Base-by-base conservation (phyloP, 495 filamentous ascomycete genomes). In the Talaromyces nanjingensis region DNA sequence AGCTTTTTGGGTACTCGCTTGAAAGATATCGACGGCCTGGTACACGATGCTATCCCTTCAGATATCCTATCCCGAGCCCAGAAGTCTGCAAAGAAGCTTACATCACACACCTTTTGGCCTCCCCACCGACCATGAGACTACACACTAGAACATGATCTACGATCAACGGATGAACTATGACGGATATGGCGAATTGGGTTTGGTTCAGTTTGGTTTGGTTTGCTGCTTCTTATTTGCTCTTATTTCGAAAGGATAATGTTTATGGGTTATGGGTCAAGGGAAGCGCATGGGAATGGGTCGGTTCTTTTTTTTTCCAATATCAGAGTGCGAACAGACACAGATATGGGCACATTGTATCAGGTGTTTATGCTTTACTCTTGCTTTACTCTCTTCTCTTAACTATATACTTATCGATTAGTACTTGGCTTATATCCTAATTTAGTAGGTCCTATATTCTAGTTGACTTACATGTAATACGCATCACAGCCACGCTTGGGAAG, bases 41-140 rank as follows among this genome's bases (percentile, higher is more conserved):
- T 79, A 20, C 76, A 70, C 42, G 72, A 71, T 59, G 68, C 66
- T 6, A 66, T 66, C 27, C 76, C 71, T 57, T 70, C 66, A 47
- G 66, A 70, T 39, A 64, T 74, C 22, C 65, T 81, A 60, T 71
- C 69, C 60, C 76, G 66, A 11, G 77, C 77, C 49, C 79, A 81
- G 53, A 70, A 69, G 61, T 70, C 70, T 49, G 79, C 77, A 22
- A 73, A 71, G 47, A 62, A 71, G 45, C 54, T 81, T 57, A 56
- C 76, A 63, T 70, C 65, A 57, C 65, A 53, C 6, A 49, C 39
- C 14, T 20, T 49, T 11, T 31, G 42, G 45, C 47, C 34, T 14
- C 24, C 9, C 5, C 60, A 16, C 25, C 27, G 27, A 22, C 39
- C 27, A 20, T 24, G 24, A 62, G 12, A 33, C 22, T 29, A n/a